These are phyloP conservation scores for Musa acuminata DNA, from an alignment of 176 grass and related monocot species.

Conservation along the genomic window DNA sequence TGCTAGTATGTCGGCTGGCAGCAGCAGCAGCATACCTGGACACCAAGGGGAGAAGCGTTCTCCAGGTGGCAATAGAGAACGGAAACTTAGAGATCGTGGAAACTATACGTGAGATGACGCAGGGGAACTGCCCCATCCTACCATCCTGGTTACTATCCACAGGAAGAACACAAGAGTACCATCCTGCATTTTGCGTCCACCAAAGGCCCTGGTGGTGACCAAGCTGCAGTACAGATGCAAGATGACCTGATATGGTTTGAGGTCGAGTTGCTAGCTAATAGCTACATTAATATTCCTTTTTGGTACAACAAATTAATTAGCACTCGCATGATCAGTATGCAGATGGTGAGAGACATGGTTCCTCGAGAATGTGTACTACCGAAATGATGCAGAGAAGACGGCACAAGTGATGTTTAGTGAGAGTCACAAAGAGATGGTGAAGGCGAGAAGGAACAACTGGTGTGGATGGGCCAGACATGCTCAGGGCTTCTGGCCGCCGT, in stretches of 20 bases:
- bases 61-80: slow-evolving; percentile 22
- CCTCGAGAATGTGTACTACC: not conserved
- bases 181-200: slow-evolving; percentile 23
- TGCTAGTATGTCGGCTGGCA: slow-evolving; percentile 1
- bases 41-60: slow-evolving; percentile 11
- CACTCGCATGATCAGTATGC: not conserved
- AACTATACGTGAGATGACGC: slow-evolving; percentile 1
- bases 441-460: not conserved
- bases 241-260: slow-evolving; percentile 22
- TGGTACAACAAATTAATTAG: no score
- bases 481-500: slow-evolving; percentile 23
- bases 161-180: not conserved
- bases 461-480: slow-evolving; percentile 18
- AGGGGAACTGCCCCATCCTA: not conserved
- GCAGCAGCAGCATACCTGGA: slow-evolving; percentile 15
- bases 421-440: no score
- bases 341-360: slow-evolving; percentile 14
- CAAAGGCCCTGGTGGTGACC: no score
- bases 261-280: not conserved
- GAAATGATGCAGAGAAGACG: slow-evolving; percentile 8
- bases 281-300: no score
- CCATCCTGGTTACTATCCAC: slow-evolving; percentile 4
- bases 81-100: slow-evolving; percentile 17
- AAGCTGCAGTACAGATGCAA: no score
- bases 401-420: not conserved